Evolutionary conservation across 768 basidiomycete genomes (phyloP).

Genomic region (Termitomyces sp.): DNA sequence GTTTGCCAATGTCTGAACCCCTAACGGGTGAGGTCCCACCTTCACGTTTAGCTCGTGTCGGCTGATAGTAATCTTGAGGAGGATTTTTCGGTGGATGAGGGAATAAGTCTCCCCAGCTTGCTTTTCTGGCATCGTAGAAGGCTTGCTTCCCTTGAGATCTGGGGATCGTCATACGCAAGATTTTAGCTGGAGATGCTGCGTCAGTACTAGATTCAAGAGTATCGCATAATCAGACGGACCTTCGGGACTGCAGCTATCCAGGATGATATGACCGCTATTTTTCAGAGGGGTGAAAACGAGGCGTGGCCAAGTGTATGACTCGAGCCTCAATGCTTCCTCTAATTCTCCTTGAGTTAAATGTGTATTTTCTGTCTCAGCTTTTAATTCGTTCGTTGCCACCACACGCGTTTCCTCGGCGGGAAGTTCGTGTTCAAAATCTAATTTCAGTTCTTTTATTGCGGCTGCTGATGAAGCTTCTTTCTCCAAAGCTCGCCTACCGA

Average conservation of each 20-base stretch:
- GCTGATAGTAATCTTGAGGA: conserved; percentile 58
- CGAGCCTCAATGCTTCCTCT: conserved; percentile 52
- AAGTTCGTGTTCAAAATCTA: conserved; percentile 28
- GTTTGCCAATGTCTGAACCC: conserved; percentile 55
- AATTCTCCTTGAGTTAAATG: conserved; percentile 28
- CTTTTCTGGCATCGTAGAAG: conserved; percentile 93
- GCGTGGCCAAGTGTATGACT: conserved; percentile 87
- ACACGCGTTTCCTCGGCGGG: conserved; percentile 4
- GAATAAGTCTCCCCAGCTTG: conserved; percentile 91
- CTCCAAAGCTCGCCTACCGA: conserved; percentile 40
- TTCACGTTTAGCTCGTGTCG: conserved; percentile 23
- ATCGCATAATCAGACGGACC: conserved; percentile 39
- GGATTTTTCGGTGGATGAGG: conserved; percentile 82
- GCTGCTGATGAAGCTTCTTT: conserved; percentile 23
- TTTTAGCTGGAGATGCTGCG: conserved; percentile 52
- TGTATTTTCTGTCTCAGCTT: conserved; percentile 3
- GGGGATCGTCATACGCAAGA: conserved; percentile 88
- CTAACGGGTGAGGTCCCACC: conserved; percentile 21
- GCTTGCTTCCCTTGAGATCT: conserved; percentile 94
- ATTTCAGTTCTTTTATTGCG: conserved; percentile 33
- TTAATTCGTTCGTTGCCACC: conserved; percentile 4
- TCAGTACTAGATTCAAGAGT: not conserved
- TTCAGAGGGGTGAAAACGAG: conserved; percentile 91
- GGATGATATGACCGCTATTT: conserved; percentile 83
- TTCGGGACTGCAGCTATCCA: conserved; percentile 82